Evolutionary conservation across 1,284 basidiomycete species (phyloP), one percentile per base, ranked within the genome.

Genomic region (Wallemia hederae): DNA sequence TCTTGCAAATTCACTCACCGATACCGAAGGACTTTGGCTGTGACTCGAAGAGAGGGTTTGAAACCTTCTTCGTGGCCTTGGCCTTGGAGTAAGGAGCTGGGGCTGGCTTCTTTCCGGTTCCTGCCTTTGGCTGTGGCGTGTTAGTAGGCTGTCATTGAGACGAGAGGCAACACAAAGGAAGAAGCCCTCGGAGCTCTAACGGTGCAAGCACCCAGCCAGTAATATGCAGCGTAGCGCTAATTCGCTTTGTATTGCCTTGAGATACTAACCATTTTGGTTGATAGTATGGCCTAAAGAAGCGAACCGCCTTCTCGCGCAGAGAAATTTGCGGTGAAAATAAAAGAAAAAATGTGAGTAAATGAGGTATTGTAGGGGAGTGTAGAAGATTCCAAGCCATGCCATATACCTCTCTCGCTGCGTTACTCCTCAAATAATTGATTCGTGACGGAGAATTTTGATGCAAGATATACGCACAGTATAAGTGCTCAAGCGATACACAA

Each of bases 11-110:
- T 65, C 27, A 75, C 81, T 27, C 68, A 91, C 90, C 92, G 65
- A 97, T 91, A 72, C 88, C 89, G 72, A 94, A 97, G 78, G 88
- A 90, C 73, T 83, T 85, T 68, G 88, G 80, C 65, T 73, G 77
- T 65, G 88, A 74, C 78, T 96, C 90, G 72, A 97, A 94, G 69
- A 97, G 82, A 70, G 92, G 89, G 79, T 97, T 96, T 70, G 81
- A 78, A 61, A 77, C 71, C 72, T 75, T 75, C 76, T 89, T 87
- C 66, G 77, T 70, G 63, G 77, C 68, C 75, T 86, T 86, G 75
- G 75, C 79, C 34, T 29, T 29, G 19, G 60, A 19, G 55, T 55
- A 80, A 31, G 83, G 82, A 27, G 82, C 81, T 63, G 81, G 76
- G 63, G 83, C 83, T 65, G 81, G 81, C 75, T 83, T 85, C 76